Conservation (phyloP, 2,329 filamentous ascomycete genomes). For the Aspergillus cejpii region DNA sequence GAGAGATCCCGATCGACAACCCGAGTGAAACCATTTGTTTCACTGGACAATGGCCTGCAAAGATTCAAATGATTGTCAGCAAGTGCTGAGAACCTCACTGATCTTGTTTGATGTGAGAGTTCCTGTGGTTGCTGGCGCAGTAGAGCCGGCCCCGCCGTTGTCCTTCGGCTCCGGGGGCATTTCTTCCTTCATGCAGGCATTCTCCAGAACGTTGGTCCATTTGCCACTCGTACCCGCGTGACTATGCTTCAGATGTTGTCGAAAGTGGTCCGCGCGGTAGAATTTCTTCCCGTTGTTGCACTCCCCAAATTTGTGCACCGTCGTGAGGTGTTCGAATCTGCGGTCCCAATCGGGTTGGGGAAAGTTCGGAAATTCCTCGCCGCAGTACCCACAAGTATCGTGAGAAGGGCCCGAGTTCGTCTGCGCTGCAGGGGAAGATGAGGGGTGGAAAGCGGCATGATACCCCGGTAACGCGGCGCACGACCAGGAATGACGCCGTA, state of each 20-base stretch:
- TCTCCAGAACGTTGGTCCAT: constrained; percentile 98
- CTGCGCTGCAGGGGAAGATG: constrained; percentile 45
- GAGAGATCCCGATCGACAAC: not conserved
- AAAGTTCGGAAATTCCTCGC: constrained; percentile 73
- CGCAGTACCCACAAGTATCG: constrained; percentile 92
- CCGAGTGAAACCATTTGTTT: not conserved
- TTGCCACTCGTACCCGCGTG: constrained; percentile 94
- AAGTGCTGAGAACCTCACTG: constrained; percentile 25
- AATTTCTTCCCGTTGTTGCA: constrained; percentile 99
- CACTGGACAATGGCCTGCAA: not conserved
- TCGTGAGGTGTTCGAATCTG: constrained; percentile 78
- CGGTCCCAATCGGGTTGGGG: constrained; percentile 81
- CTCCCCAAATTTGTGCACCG: constrained; percentile 92
- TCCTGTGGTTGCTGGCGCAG: constrained; percentile 7
- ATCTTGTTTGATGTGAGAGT: constrained; percentile 26
- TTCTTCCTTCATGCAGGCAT: constrained; percentile 92
- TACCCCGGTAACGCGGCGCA: constrained; percentile 74
- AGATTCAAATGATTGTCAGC: constrained; percentile 18
- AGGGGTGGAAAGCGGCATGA: constrained; percentile 80
- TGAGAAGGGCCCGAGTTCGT: constrained; percentile 32
- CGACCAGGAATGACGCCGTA: constrained; percentile 92
- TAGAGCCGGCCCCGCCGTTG: constrained; percentile 5
- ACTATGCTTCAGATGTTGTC: constrained; percentile 96
- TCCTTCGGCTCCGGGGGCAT: constrained; percentile 28
- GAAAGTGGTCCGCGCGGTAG: constrained; percentile 93